These are phyloP conservation scores for Coelastrella sp. DNA, from an alignment of 139 green algal genomes.

Conservation along the genomic window DNA sequence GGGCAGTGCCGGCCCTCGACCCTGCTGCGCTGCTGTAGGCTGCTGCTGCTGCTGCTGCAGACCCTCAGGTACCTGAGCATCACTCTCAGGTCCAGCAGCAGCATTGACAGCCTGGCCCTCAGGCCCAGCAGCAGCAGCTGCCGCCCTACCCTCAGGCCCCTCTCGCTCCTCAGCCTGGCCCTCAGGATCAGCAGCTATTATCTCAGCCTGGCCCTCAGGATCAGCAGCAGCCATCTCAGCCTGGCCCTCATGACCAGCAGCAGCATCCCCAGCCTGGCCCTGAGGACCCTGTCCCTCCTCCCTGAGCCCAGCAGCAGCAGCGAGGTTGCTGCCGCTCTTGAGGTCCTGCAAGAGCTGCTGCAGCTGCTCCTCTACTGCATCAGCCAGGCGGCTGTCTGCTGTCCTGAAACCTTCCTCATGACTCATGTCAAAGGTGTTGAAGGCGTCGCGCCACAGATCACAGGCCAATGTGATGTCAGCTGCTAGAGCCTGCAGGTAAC, in stretches of 20 bases:
- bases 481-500: slow-evolving; percentile 56
- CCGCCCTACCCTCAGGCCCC: neutral
- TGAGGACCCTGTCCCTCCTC: neutral
- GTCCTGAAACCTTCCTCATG: slow-evolving; percentile 23
- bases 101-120: neutral
- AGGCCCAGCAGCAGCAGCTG: neutral
- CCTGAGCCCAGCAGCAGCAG: slow-evolving; percentile 25
- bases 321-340: neutral
- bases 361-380: slow-evolving; percentile 47
- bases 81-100: neutral
- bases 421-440: slow-evolving; percentile 41
- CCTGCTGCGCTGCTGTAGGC: neutral
- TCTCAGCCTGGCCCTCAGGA: neutral
- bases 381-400: slow-evolving; percentile 35
- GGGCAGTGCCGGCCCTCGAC: neutral
- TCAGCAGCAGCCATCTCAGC: neutral
- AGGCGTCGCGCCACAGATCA: slow-evolving; percentile 56
- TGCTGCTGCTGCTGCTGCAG: slow-evolving; percentile 23
- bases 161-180: neutral
- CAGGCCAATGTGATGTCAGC: slow-evolving; percentile 62
- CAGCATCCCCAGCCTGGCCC: neutral
- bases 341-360: slow-evolving; percentile 31
- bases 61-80: neutral
- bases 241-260: neutral
- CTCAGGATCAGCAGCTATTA: neutral